Conservation (phyloP, 805 yeast genomes). For the Ogataea sp. region DNA sequence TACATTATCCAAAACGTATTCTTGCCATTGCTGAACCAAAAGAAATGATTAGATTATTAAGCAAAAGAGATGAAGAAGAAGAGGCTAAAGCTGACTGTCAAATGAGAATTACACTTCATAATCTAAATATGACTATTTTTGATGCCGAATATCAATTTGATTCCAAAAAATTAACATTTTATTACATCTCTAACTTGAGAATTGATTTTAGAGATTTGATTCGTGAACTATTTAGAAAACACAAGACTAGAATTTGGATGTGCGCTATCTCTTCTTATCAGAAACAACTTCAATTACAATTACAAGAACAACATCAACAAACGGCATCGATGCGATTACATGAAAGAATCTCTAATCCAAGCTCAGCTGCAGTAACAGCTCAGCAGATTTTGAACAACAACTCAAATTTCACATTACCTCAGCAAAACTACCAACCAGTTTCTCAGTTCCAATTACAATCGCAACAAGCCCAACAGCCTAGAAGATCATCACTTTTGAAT, state of each 20-base stretch:
- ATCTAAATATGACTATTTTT: conserved; percentile 48
- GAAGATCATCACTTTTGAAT: neutral
- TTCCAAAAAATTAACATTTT: conserved; percentile 70
- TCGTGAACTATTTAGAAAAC: conserved; percentile 62
- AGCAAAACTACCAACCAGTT: conserved; percentile 1
- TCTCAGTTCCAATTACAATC: conserved; percentile 1
- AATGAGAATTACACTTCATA: conserved; percentile 43
- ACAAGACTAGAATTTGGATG: conserved; percentile 85
- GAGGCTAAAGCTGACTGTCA: conserved; percentile 58
- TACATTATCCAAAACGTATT: conserved; percentile 63
- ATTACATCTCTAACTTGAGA: conserved; percentile 53
- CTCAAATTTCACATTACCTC: neutral
- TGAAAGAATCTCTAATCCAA: too few species aligned
- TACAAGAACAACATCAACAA: conserved; percentile 4
- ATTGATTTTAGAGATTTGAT: conserved; percentile 76
- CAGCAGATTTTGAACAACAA: too few species aligned
- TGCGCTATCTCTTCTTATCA: conserved; percentile 43
- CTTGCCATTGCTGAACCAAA: conserved; percentile 52
- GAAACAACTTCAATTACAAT: conserved; percentile 11
- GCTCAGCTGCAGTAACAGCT: too few species aligned
- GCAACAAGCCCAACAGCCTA: conserved; percentile 1
- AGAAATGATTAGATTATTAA: conserved; percentile 51
- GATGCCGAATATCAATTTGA: conserved; percentile 88
- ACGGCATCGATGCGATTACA: too few species aligned
- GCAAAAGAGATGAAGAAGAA: conserved; percentile 61